These are phyloP conservation scores for Akanthomyces dipterigenus DNA, from an alignment of 2,329 filamentous ascomycete genomes.

Conservation along the genomic window DNA sequence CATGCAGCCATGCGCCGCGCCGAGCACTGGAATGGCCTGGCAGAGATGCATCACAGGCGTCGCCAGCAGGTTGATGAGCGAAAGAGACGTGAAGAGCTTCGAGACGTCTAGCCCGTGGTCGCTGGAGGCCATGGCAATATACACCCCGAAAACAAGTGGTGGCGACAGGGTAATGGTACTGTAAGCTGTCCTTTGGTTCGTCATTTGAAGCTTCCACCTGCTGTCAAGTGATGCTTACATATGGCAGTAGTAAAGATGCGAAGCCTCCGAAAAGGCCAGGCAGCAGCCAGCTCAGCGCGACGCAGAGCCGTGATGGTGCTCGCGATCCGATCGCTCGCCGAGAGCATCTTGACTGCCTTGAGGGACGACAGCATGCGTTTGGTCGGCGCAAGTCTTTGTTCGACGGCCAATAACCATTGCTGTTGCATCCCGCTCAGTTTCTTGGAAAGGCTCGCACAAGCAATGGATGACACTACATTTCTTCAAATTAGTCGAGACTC, in stretches of 20 bases:
- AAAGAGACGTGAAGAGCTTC: neutral
- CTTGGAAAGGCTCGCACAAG: neutral
- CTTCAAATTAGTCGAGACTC: neutral
- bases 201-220: neutral
- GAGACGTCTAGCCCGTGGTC: neutral
- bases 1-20: conserved; percentile 1
- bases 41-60: conserved; percentile 3
- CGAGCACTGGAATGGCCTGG: neutral
- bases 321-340: neutral
- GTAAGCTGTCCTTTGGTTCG: neutral
- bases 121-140: neutral
- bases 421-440: neutral
- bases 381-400: neutral
- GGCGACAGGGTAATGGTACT: conserved; percentile 1
- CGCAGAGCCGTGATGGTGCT: neutral
- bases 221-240: neutral
- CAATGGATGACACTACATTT: neutral
- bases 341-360: conserved; percentile 2
- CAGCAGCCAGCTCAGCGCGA: neutral
- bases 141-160: conserved; percentile 1
- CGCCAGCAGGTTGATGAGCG: neutral
- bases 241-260: neutral
- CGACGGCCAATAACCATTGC: neutral
- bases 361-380: conserved; percentile 2
- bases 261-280: neutral